Conservation (phyloP, 2,329 filamentous ascomycete genomes). For the Aspergillus unguis region DNA sequence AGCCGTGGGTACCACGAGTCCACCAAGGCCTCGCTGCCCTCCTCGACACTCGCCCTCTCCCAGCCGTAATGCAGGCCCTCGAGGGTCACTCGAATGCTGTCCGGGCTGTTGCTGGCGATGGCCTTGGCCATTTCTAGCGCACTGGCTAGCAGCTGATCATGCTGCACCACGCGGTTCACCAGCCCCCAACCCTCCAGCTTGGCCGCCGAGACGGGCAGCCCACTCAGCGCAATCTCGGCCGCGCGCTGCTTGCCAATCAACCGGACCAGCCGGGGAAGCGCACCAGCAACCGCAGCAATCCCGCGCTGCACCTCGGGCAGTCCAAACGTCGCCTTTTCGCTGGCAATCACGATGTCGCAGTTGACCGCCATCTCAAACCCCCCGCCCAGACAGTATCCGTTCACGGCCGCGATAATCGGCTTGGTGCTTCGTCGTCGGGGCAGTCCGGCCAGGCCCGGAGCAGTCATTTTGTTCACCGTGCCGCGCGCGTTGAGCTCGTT, state of each 20-base stretch:
- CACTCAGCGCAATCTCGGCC: slow-evolving; percentile 67
- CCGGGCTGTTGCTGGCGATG: slow-evolving; percentile 66
- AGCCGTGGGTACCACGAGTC: slow-evolving; percentile 59
- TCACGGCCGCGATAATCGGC: slow-evolving; percentile 72
- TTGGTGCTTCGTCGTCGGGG: slow-evolving; percentile 67
- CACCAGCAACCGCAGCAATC: slow-evolving; percentile 68
- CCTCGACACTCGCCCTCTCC: slow-evolving; percentile 64
- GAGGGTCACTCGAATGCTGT: slow-evolving; percentile 67
- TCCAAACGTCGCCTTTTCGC: slow-evolving; percentile 57
- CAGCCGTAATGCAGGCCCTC: slow-evolving; percentile 67
- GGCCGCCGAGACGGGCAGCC: slow-evolving; percentile 56
- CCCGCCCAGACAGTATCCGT: slow-evolving; percentile 71
- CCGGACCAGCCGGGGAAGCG: slow-evolving; percentile 63
- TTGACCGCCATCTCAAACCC: slow-evolving; percentile 75
- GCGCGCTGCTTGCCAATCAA: slow-evolving; percentile 67
- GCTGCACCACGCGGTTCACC: slow-evolving; percentile 62
- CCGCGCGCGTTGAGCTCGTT: slow-evolving; percentile 42
- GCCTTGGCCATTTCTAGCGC: slow-evolving; percentile 58
- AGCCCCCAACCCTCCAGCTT: slow-evolving; percentile 65
- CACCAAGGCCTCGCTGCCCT: slow-evolving; percentile 56
- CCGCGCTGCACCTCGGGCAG: slow-evolving; percentile 70
- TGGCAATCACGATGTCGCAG: slow-evolving; percentile 61
- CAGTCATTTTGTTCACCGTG: slow-evolving; percentile 33
- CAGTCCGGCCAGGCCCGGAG: slow-evolving; percentile 62
- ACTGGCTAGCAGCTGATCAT: slow-evolving; percentile 30